A percentile compares a stretch with the other conserved stretches of the same genome.
Evolutionary conservation across 1,284 basidiomycete species (phyloP).

Genomic region (Sutorius eximius): DNA sequence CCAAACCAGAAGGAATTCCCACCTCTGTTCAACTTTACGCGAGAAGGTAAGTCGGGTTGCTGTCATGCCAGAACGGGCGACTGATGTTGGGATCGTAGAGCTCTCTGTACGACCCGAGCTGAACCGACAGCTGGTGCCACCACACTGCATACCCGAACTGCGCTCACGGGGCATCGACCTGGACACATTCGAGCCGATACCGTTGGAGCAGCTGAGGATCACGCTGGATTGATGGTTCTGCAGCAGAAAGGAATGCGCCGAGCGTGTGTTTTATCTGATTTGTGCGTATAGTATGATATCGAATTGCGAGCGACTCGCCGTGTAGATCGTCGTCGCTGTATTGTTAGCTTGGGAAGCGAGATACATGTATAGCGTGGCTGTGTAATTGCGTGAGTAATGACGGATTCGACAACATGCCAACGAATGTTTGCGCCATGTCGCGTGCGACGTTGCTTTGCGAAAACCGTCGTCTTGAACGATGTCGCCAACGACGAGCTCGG

Average conservation of each 20-base stretch:
- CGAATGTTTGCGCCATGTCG: constrained; percentile 27
- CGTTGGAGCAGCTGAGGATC: constrained; percentile 88
- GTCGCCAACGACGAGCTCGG: constrained; percentile 16
- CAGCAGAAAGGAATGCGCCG: constrained; percentile 30
- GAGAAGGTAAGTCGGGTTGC: constrained; percentile 72
- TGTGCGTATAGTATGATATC: constrained; percentile 40
- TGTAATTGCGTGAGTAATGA: constrained; percentile 17
- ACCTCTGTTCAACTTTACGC: constrained; percentile 92
- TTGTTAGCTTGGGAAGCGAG: constrained; percentile 6
- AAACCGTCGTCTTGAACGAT: constrained; percentile 9
- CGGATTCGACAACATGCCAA: not conserved
- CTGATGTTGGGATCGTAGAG: constrained; percentile 51
- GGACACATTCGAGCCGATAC: constrained; percentile 92
- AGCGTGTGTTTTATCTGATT: constrained; percentile 28
- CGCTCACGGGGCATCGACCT: constrained; percentile 84
- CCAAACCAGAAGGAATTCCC: constrained; percentile 97
- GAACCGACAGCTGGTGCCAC: constrained; percentile 87
- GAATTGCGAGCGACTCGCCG: constrained; percentile 29
- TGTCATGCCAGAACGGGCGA: not conserved
- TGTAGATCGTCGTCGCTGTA: constrained; percentile 22
- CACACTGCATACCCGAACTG: constrained; percentile 87
- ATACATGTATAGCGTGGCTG: constrained; percentile 16
- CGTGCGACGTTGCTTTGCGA: constrained; percentile 14
- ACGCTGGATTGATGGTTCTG: constrained; percentile 70
- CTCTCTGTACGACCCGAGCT: constrained; percentile 95